Evolutionary conservation across 1,284 basidiomycete genomes (phyloP), one percentile per base, ranked within the genome.

Genomic region (Melampsora larici-populina): DNA sequence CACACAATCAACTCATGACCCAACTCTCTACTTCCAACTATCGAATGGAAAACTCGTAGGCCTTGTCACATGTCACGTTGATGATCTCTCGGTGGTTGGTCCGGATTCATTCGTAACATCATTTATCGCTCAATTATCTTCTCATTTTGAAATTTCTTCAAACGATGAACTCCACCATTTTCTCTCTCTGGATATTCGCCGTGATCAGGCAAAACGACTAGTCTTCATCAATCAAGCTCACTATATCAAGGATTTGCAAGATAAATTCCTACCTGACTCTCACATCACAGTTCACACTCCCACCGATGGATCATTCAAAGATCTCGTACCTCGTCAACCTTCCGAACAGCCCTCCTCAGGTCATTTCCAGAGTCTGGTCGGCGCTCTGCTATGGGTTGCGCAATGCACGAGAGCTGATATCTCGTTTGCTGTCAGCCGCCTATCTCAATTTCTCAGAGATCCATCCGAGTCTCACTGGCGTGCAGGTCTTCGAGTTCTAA

Each of bases 1-100:
- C n/a, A 21, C 11, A 9, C 24, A 24, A 13, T 63, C 60, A 9
- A 11, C 11, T 9, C 31, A 63, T 26, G 60, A 63, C 60, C 60
- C 60, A 11, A 11, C 60, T 29, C 60, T 63, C n/a, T 63, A 63
- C 24, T 63, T 65, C n/a, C 21, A 65, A 65, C 6, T n/a, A 6
- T 8, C 8, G 21, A 33, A 11, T 7, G n/a, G n/a, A 9, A 8
- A 24, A 33, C 63, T 65, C 9, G 21, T 67, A 40, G 65, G 65
- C 9, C 40, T 46, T 24, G 40, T 67, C 65, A 46, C 65, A 4
- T 24, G n/a, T 46, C 29, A 67, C 26, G 67, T 69, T 29, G 67
- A 69, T 31, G 67, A 69, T 31, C 67, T 69, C 7, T 46, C 67
- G 9, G n/a, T 69, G 31, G 11, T 51, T 1, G 67, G 67, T 15